Evolutionary conservation across 2,329 filamentous ascomycete genomes (phyloP).

Genomic region (Fusarium pseudocircinatum): DNA sequence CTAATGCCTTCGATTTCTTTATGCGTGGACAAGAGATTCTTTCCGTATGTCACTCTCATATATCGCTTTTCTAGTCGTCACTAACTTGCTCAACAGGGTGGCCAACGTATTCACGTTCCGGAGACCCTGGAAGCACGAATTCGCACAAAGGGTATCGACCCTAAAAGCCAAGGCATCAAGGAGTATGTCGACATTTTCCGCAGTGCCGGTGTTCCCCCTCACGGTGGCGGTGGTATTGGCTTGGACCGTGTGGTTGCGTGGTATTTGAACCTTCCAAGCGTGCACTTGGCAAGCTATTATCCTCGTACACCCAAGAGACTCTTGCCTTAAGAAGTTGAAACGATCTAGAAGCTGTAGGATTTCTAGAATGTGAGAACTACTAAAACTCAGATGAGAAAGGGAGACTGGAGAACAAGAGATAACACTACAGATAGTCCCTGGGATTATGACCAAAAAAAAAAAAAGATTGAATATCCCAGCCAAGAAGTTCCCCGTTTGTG

Average conservation of each 20-base stretch:
- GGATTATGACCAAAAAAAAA: background rate
- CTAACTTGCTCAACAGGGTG: slow-evolving; percentile 54
- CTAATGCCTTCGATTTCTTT: slow-evolving; percentile 83
- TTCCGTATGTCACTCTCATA: slow-evolving; percentile 57
- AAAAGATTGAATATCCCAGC: background rate
- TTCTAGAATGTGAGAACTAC: background rate
- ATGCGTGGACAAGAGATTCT: slow-evolving; percentile 93
- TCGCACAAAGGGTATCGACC: slow-evolving; percentile 82
- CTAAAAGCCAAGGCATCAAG: slow-evolving; percentile 77
- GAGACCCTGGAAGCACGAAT: slow-evolving; percentile 80
- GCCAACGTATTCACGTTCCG: slow-evolving; percentile 89
- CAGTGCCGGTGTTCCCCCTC: slow-evolving; percentile 85
- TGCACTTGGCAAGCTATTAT: slow-evolving; percentile 67
- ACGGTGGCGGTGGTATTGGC: slow-evolving; percentile 89
- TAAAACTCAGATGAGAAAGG: slow-evolving; percentile 7
- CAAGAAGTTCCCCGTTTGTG: background rate
- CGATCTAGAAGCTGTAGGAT: background rate
- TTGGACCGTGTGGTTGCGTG: slow-evolving; percentile 84
- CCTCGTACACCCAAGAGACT: slow-evolving; percentile 69
- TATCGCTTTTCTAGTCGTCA: background rate
- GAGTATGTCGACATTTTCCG: slow-evolving; percentile 88
- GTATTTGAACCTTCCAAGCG: slow-evolving; percentile 67
- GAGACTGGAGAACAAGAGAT: background rate
- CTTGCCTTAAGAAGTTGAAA: slow-evolving; percentile 52
- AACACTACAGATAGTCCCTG: background rate